Base-by-base conservation (phyloP, 2,329 filamentous ascomycete genomes). In the Colletotrichum euphorbiae region DNA sequence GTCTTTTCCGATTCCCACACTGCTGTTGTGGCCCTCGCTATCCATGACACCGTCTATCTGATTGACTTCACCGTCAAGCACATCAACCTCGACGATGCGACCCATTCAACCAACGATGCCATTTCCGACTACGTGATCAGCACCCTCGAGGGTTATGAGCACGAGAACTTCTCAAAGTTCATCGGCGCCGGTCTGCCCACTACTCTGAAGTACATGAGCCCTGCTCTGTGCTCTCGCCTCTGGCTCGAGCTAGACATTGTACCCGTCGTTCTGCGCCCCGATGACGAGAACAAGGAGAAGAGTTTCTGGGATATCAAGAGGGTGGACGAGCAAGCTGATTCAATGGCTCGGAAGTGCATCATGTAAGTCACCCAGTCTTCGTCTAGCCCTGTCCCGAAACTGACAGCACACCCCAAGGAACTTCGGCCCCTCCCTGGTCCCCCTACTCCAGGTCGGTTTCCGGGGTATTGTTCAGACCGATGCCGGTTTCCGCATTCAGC, bases 301-400 rank as follows among this genome's bases (percentile, higher is more conserved):
- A 79, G 73, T 46, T 82, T 84, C 70, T 87, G 85, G 83, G 81
- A 84, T 51, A 77, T 80, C 38, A 88, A 89, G 75, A 80, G 84
- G n/a, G 84, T 94, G 4, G 93, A 94, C 73, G 93, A 96, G 76
- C 90, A 94, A 77, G 92, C 93, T 1, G 93, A 95, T 75, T 92
- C 90, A 0, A 91, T 94, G 87, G 90, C 90, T 2, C 85, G 93
- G 69, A 94, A 94, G 81, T 93, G 91, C 76, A 85, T 94, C 70
- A 87, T 90, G 90, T 91, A 79, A 78, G 86, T 80, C n/a, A 31
- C 45, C 21, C 15, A n/a, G 28, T 4, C 7, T 48, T 17, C 60
- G 67, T 48, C 6, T 2, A 8, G 28, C 48, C 31, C 36, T 50
- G 17, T 58, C 24, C 24, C 11, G 5, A 42, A 13, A 38, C 62